Percentiles rank a stretch among this genome's conserved stretches.
Evolutionary conservation across 2,329 filamentous ascomycete genomes (phyloP).

Genomic region (Botryotinia convoluta): DNA sequence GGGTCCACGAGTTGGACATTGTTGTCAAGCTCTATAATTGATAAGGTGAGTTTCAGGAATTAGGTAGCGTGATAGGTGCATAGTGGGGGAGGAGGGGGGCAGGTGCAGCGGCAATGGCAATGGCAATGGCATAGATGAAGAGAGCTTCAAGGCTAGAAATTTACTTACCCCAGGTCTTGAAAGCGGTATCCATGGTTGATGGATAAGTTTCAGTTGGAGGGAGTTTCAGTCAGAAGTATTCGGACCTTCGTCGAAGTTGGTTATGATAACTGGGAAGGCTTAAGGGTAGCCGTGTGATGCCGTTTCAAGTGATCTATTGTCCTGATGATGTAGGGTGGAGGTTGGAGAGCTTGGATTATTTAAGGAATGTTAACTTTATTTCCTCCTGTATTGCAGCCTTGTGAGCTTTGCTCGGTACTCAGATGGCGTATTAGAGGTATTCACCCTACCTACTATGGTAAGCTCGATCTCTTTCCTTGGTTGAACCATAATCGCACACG

Average conservation of each 20-base stretch:
- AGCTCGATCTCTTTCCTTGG: background rate
- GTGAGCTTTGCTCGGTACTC: constrained; percentile 12
- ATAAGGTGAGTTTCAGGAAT: constrained; percentile 31
- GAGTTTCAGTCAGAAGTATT: background rate
- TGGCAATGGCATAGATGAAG: constrained; percentile 3
- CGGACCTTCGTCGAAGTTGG: background rate
- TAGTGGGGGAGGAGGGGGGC: background rate
- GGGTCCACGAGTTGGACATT: constrained; percentile 79
- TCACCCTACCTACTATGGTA: background rate
- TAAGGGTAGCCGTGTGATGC: background rate
- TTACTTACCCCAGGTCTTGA: constrained; percentile 59
- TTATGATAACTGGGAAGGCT: background rate
- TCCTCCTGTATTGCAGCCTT: constrained; percentile 17
- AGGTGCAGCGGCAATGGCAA: constrained; percentile 9
- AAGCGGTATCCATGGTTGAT: constrained; percentile 51
- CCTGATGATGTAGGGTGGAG: background rate
- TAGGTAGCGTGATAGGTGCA: background rate
- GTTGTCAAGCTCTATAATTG: constrained; percentile 76
- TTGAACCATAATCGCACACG: constrained; percentile 1
- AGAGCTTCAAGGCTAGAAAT: constrained; percentile 21
- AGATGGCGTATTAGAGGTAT: background rate
- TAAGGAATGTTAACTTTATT: background rate
- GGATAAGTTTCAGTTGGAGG: background rate
- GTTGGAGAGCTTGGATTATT: constrained; percentile 3
- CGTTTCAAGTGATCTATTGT: background rate